These are phyloP conservation scores for Nitzschia palea DNA, from an alignment of 108 stramenopile species.

Conservation along the genomic window DNA sequence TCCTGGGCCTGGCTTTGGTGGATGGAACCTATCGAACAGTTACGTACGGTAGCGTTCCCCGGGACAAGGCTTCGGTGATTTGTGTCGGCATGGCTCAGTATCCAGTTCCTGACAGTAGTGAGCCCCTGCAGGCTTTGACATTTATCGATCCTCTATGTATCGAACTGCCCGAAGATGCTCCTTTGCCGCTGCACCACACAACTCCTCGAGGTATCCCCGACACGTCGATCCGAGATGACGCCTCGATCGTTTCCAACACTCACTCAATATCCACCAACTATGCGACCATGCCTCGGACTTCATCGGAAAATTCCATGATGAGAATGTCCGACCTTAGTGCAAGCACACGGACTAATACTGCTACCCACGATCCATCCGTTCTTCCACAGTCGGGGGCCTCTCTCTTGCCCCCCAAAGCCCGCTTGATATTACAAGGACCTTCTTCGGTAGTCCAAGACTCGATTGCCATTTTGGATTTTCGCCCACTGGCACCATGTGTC, in stretches of 20 bases:
- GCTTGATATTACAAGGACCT: conserved; percentile 3
- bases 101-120: not conserved
- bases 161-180: conserved; percentile 13
- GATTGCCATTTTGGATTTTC: conserved; percentile 21
- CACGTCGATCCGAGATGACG: not conserved
- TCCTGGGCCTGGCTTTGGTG: conserved; percentile 11
- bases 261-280: not conserved
- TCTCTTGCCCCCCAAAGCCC: not conserved
- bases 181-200: not conserved
- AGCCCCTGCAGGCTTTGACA: conserved; percentile 13
- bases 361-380: not conserved
- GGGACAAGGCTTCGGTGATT: conserved; percentile 18
- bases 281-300: not conserved
- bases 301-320: not conserved
- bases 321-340: not conserved
- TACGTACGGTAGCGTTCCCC: conserved; percentile 9
- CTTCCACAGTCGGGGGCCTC: not conserved
- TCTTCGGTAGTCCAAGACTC: not conserved
- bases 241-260: not conserved
- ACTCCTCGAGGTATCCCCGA: not conserved
- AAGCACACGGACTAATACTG: not conserved
- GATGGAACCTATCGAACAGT: not conserved
- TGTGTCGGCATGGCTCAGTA: conserved; percentile 27
- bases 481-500: conserved; percentile 33
- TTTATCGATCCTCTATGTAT: conserved; percentile 22